A percentile compares a stretch with the other conserved stretches of the same genome.
Conservation (phyloP, 306 rosid genomes). For the Clitoria ternatea region DNA sequence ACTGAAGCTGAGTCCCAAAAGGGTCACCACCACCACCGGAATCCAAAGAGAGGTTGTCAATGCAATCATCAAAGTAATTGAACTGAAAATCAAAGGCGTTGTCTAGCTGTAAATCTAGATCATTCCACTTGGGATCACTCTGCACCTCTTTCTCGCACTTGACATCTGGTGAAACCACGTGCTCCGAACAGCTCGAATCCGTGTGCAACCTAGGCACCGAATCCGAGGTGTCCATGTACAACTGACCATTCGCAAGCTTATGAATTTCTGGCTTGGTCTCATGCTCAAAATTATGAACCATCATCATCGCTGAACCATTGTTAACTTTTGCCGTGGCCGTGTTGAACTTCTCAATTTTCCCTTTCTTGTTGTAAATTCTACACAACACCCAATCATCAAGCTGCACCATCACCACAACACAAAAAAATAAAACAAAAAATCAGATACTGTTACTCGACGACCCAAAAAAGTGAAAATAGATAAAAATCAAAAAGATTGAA, state of each 20-base stretch:
- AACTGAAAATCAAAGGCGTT: slow-evolving; percentile 39
- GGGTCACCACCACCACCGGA: too few species aligned
- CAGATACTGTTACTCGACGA: not conserved
- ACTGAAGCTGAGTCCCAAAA: slow-evolving; percentile 46
- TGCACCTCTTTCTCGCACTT: slow-evolving; percentile 73
- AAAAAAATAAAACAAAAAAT: not conserved
- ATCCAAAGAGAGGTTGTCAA: slow-evolving; percentile 16
- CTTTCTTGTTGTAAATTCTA: slow-evolving; percentile 91
- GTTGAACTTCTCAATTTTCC: slow-evolving; percentile 53
- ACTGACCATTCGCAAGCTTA: slow-evolving; percentile 27
- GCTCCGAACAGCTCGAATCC: slow-evolving; percentile 74
- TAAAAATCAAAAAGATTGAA: too few species aligned
- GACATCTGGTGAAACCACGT: slow-evolving; percentile 68
- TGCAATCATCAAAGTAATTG: slow-evolving; percentile 47
- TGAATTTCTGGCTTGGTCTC: slow-evolving; percentile 55
- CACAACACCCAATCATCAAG: slow-evolving; percentile 97
- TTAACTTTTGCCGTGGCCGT: not conserved
- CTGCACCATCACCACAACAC: slow-evolving; percentile 42
- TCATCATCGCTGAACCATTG: too few species aligned
- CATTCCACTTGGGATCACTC: slow-evolving; percentile 61
- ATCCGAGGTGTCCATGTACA: slow-evolving; percentile 51
- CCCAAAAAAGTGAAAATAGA: not conserved
- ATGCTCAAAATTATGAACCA: slow-evolving; percentile 42
- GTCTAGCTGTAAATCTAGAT: slow-evolving; percentile 28
- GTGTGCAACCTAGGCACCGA: slow-evolving; percentile 61